Conservation (phyloP, 73 alveolate genomes). For the Paramecium octaurelia region DNA sequence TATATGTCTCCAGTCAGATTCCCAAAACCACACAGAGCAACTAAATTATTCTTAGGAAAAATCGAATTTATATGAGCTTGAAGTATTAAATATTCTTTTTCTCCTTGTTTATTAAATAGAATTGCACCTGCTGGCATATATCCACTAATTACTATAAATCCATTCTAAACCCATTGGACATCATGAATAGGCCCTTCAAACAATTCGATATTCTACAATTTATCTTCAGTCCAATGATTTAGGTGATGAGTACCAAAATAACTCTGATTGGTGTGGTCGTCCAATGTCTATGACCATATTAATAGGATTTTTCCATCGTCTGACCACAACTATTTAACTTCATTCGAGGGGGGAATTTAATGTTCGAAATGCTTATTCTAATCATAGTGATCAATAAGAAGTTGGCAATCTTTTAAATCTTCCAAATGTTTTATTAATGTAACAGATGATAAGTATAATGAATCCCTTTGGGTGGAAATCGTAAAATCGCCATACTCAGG, state of each 20-base stretch:
- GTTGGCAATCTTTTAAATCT: background rate
- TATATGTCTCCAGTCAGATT: conserved; percentile 32
- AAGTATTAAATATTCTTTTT: background rate
- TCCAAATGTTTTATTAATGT: background rate
- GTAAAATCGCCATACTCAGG: background rate
- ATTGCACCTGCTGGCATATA: conserved; percentile 39
- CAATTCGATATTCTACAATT: background rate
- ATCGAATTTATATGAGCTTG: conserved; percentile 17
- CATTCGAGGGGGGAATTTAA: conserved; percentile 3
- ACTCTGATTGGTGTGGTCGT: background rate
- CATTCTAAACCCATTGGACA: background rate
- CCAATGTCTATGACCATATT: background rate
- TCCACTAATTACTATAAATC: conserved; percentile 14
- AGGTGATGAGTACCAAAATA: conserved; percentile 20
- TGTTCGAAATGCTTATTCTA: background rate
- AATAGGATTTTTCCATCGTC: background rate
- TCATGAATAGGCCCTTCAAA: conserved; percentile 32
- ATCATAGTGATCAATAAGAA: background rate
- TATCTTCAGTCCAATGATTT: background rate
- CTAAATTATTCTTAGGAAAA: background rate
- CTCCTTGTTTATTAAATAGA: conserved; percentile 2
- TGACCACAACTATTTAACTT: conserved; percentile 33
- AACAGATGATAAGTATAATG: background rate
- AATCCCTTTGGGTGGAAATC: background rate
- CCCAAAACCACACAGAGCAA: conserved; percentile 9